These are phyloP conservation scores for Cucurbita argyrosperma DNA, from an alignment of 306 rosid genomes.

Conservation along the genomic window DNA sequence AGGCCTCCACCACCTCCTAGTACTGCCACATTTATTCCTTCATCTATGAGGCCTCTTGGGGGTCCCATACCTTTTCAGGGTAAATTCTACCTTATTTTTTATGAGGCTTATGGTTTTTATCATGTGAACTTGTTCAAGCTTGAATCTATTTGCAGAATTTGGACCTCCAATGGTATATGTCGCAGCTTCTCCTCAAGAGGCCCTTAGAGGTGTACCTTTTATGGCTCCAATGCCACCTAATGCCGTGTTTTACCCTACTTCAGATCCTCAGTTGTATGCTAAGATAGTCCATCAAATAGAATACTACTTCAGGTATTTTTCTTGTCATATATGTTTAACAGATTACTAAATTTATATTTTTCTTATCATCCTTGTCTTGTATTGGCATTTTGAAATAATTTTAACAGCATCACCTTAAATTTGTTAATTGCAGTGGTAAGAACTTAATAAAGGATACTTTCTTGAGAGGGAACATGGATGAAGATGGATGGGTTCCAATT, in stretches of 20 bases:
- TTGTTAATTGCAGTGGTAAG: slow-evolving; percentile 45
- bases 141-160: slow-evolving; percentile 28
- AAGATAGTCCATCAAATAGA: slow-evolving; percentile 62
- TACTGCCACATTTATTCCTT: slow-evolving; percentile 31
- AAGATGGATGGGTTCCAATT: slow-evolving; percentile 77
- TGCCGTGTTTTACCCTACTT: slow-evolving; percentile 15
- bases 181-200: slow-evolving; percentile 27
- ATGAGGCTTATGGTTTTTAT: background rate
- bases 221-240: slow-evolving; percentile 33
- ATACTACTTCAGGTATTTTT: slow-evolving; percentile 71
- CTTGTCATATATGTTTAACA: background rate
- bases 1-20: slow-evolving; percentile 41
- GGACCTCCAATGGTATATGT: slow-evolving; percentile 31
- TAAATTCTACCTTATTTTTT: slow-evolving; percentile 14
- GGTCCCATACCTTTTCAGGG: slow-evolving; percentile 44
- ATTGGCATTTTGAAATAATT: background rate
- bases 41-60: slow-evolving; percentile 32
- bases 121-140: slow-evolving; percentile 1
- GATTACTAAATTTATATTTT: background rate
- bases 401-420: slow-evolving; percentile 14
- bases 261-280: slow-evolving; percentile 41
- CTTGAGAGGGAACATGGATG: slow-evolving; percentile 80
- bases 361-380: background rate
- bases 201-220: slow-evolving; percentile 36
- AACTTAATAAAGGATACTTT: slow-evolving; percentile 62